phyloP scores from a whole-genome alignment of 108 stramenopile species.

The Cyclotella baltica region DNA sequence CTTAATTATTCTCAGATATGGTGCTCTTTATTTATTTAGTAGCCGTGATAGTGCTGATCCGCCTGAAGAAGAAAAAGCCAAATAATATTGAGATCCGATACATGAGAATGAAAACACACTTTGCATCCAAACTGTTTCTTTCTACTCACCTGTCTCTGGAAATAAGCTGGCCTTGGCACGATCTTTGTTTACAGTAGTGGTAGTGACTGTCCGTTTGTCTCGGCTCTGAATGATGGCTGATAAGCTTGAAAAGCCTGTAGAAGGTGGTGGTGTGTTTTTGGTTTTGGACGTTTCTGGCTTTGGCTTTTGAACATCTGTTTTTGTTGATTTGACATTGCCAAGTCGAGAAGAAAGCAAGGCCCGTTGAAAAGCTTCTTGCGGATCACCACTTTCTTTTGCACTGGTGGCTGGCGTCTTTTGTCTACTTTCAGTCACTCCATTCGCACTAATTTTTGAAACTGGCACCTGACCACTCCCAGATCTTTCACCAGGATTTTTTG shows the following conservation, averaged over 20 bases:
- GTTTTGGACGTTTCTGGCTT: not conserved
- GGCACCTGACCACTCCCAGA: not conserved
- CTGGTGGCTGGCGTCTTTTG: not conserved
- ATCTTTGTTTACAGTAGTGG: conserved; percentile 10
- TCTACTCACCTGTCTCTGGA: not conserved
- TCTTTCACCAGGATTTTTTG: not conserved
- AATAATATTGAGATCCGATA: not conserved
- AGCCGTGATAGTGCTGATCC: conserved; percentile 9
- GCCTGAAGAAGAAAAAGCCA: not conserved
- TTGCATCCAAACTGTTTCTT: not conserved
- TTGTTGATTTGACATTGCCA: conserved; percentile 13
- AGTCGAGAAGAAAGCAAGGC: conserved; percentile 36
- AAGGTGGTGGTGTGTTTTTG: conserved; percentile 1
- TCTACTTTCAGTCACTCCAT: not conserved
- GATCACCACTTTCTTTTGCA: conserved; percentile 7
- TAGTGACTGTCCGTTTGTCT: not conserved
- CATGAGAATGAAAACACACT: not conserved
- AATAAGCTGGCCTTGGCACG: not conserved
- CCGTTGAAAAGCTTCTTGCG: conserved; percentile 46
- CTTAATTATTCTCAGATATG: not conserved
- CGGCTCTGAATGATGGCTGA: conserved; percentile 2
- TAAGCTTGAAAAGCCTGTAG: not conserved
- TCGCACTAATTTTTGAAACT: not conserved
- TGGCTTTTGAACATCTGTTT: not conserved
- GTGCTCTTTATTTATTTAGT: not conserved